A percentile compares a stretch with the other conserved stretches of the same genome.
Evolutionary conservation across 176 grass and related monocot genomes (phyloP).

Genomic region (Cenchrus purpureus): DNA sequence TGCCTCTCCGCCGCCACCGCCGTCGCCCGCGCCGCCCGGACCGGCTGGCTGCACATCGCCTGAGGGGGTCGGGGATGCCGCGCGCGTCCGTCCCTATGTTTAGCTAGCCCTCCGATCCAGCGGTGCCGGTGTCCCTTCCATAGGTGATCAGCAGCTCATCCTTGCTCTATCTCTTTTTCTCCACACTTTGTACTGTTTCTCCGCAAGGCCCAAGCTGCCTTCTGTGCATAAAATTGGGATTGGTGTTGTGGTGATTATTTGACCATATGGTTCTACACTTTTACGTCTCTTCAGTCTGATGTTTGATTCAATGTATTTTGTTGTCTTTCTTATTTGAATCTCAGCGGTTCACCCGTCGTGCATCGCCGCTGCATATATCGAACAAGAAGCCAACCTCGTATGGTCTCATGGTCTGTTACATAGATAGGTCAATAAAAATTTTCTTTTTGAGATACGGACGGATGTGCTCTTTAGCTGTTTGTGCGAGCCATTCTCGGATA

Average conservation of each 20-base stretch:
- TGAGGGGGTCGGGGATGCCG: background rate
- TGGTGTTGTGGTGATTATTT: too few species aligned
- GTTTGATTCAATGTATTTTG: too few species aligned
- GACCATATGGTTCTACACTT: too few species aligned
- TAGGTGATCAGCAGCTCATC: background rate
- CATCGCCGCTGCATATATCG: too few species aligned
- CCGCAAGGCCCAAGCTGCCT: background rate
- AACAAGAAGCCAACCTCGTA: background rate
- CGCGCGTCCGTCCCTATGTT: background rate
- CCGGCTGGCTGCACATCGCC: constrained; percentile 50
- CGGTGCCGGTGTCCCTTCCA: background rate
- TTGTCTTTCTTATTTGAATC: too few species aligned
- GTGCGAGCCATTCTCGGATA: background rate
- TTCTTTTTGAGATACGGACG: background rate
- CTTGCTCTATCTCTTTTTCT: background rate
- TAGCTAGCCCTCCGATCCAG: background rate
- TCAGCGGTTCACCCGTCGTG: too few species aligned
- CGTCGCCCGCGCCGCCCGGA: constrained; percentile 57
- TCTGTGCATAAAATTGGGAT: too few species aligned
- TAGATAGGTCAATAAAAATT: background rate
- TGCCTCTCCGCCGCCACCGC: constrained; percentile 68
- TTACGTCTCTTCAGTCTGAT: too few species aligned
- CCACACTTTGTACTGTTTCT: background rate
- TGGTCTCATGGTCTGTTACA: background rate
- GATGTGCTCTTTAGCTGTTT: too few species aligned